These are phyloP conservation scores for Ensete ventricosum DNA, from an alignment of 176 grass and related monocot genomes.

Conservation along the genomic window DNA sequence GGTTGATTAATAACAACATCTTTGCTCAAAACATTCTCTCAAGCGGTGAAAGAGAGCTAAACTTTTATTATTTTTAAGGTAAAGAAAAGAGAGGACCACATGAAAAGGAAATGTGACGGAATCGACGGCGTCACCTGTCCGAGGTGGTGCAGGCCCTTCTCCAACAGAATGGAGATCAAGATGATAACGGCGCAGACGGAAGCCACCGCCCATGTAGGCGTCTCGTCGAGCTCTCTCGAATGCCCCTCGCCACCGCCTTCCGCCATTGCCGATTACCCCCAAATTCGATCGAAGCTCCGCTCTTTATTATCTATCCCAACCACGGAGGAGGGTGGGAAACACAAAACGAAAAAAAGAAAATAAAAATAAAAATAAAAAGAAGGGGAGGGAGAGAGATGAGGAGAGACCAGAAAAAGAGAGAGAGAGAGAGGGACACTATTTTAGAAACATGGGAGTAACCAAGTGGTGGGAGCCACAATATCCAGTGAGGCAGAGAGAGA, in stretches of 20 bases:
- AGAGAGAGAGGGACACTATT: not conserved
- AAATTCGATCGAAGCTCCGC: not conserved
- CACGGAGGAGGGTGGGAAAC: not conserved
- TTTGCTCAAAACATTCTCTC: not conserved
- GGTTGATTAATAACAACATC: no score
- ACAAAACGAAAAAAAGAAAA: not conserved
- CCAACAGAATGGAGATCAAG: conserved; percentile 1
- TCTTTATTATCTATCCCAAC: not conserved
- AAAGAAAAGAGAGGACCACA: not conserved
- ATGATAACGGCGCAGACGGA: conserved; percentile 1
- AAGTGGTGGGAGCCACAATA: not conserved
- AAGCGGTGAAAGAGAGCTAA: not conserved
- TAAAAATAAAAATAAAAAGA: not conserved
- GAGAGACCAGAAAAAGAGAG: not conserved
- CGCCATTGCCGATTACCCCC: not conserved
- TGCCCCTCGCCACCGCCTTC: not conserved
- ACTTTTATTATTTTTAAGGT: not conserved
- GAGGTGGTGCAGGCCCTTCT: conserved; percentile 6
- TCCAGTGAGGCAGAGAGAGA: no score
- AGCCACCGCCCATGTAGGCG: conserved; percentile 4
- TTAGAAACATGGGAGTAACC: not conserved
- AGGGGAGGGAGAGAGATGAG: not conserved
- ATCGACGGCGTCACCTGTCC: not conserved
- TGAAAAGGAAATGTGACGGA: not conserved
- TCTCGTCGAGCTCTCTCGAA: not conserved